Conservation (phyloP, 2,329 filamentous ascomycete species). For the Phyllosticta paracitricarpa region DNA sequence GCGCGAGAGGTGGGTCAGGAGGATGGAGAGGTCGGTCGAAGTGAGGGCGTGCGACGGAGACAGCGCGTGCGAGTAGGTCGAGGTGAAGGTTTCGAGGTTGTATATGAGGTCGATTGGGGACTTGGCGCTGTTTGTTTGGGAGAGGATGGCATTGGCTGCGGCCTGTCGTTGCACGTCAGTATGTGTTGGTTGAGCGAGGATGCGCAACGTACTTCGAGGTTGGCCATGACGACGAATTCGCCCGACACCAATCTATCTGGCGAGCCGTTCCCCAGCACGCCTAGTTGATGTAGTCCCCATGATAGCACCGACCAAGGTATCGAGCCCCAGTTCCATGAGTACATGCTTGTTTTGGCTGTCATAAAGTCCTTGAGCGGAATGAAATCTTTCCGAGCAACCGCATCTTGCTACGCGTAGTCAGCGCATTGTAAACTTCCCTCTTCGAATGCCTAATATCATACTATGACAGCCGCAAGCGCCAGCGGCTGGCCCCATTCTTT, state of each 20-base stretch:
- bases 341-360: conserved; percentile 57
- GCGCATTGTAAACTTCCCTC: background rate
- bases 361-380: conserved; percentile 63
- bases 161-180: conserved; percentile 14
- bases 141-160: conserved; percentile 33
- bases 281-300: conserved; percentile 66
- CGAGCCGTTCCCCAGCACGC: conserved; percentile 42
- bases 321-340: conserved; percentile 57
- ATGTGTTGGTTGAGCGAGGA: background rate
- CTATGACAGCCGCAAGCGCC: conserved; percentile 66
- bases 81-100: conserved; percentile 25
- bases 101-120: conserved; percentile 26
- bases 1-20: conserved; percentile 44
- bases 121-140: conserved; percentile 23
- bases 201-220: conserved; percentile 41
- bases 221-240: conserved; percentile 56
- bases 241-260: conserved; percentile 51
- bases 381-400: conserved; percentile 57
- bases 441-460: conserved; percentile 20
- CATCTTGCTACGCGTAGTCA: conserved; percentile 47
- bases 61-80: conserved; percentile 22
- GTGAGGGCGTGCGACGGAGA: conserved; percentile 21
- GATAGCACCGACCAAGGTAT: conserved; percentile 60
- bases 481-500: conserved; percentile 73
- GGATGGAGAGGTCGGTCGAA: conserved; percentile 60